Conservation (phyloP, 2,329 filamentous ascomycete species). For the Boeremia lycopersici region DNA sequence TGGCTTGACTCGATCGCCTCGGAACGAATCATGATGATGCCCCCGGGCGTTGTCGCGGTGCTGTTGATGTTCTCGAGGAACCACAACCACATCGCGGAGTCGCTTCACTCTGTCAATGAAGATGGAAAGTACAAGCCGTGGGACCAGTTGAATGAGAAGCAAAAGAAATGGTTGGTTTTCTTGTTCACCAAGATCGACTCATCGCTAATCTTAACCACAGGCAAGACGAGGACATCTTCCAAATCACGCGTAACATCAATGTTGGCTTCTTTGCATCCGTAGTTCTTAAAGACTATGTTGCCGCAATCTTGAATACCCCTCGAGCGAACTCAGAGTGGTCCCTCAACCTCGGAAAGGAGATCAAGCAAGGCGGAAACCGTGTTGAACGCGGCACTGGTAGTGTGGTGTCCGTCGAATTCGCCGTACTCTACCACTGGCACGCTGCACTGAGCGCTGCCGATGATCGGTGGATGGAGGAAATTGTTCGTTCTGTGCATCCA, state of each 20-base stretch:
- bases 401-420: slow-evolving; percentile 84
- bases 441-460: slow-evolving; percentile 75
- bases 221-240: slow-evolving; percentile 38
- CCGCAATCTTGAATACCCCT: slow-evolving; percentile 76
- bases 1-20: slow-evolving; percentile 73
- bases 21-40: slow-evolving; percentile 67
- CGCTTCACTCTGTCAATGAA: slow-evolving; percentile 82
- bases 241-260: slow-evolving; percentile 66
- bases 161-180: slow-evolving; percentile 48
- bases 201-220: slow-evolving; percentile 42
- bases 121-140: slow-evolving; percentile 73
- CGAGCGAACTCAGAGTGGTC: slow-evolving; percentile 77
- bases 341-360: slow-evolving; percentile 71
- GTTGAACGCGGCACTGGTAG: slow-evolving; percentile 72
- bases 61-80: slow-evolving; percentile 72
- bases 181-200: slow-evolving; percentile 22
- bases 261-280: slow-evolving; percentile 64
- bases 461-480: slow-evolving; percentile 75
- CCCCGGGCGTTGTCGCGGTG: slow-evolving; percentile 69
- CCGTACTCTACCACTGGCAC: slow-evolving; percentile 86
- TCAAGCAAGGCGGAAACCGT: slow-evolving; percentile 65
- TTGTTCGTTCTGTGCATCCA: slow-evolving; percentile 32
- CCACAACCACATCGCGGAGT: slow-evolving; percentile 82
- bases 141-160: slow-evolving; percentile 61
- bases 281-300: slow-evolving; percentile 77